Base-by-base conservation (phyloP, 2,329 filamentous ascomycete species). In the Fusarium beomiforme region DNA sequence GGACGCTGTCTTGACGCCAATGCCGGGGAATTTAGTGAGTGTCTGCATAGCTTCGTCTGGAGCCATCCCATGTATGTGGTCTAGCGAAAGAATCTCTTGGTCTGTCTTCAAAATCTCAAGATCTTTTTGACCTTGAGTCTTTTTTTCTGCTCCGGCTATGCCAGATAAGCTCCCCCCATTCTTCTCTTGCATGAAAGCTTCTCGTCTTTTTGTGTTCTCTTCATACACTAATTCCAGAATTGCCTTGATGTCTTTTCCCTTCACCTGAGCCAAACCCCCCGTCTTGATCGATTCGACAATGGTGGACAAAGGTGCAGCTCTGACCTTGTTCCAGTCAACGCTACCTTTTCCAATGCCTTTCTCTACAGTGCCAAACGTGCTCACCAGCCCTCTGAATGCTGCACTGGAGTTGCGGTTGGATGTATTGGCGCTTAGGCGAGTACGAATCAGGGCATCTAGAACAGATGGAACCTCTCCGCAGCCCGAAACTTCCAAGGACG, bases 241-340 rank as follows among this genome's bases (percentile, higher is more conserved):
- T 19, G 67, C 66, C 37, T 77, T 77, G 53, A 77, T 77, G 41
- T 77, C 75, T 42, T 71, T 72, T 12, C 75, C 75, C 55, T 77
- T 77, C 31, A 72, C 70, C 43, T 76, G 72, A 26, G 75, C 75
- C 41, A 77, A 44, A 8, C 75, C 75, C 3, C 90, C 89, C 69
- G 92, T 90, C 14, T 82, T 82, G 17, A 93, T 86, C 0, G 90
- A 87, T 8, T 84, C 79, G 2, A 84, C 81, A 0, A 93, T 84
- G 23, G 93, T 91, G 7, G 77, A 69, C 29, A 77, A 55, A 4
- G 75, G 68, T 17, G 75, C 75, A 13, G 42, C 53, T 43, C 75
- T 74, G 17, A 77, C 75, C 17, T 69, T 76, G 37, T 77, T 71
- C 75, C 75, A 77, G 34, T 77, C 67, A 29, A 77, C 75, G 33